Evolutionary conservation across 768 basidiomycete species (phyloP), one percentile per base, ranked within the genome.

Genomic region (Psilocybe subaeruginosa): DNA sequence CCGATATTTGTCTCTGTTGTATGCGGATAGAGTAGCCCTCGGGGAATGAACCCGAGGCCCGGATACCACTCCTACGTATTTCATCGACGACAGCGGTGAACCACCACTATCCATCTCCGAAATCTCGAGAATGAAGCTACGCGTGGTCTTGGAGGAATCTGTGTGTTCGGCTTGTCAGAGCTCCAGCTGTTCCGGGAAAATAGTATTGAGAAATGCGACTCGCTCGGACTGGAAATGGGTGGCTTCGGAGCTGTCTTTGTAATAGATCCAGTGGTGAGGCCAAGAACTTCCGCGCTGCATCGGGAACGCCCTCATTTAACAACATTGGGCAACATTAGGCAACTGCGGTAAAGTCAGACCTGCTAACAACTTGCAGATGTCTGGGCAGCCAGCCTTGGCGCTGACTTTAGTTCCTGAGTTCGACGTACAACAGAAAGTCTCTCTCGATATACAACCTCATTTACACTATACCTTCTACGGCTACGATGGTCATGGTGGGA

Each of bases 1-100:
- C 49, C 49, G 27, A 51, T 51, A 33, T 51, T 51, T 51, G 49
- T 12, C 49, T 30, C 14, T 51, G 27, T 51, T 51, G 49, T 51
- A 51, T 51, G 49, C 49, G 23, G 49, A 43, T 43, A 43, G 41
- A 43, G 49, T 29, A 14, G 29, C 14, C 49, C 27, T 51, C 49
- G 49, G 49, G 31, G 49, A 16, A 12, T 30, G 5, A 30, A 12
- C 49, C 16, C 49, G 41, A 43, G 41, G 41, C 41, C 41, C 41
- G 41, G 41, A 43, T 11, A n/a, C 41, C 41, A 12, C n/a, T 43
- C 14, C 41, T 43, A 7, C 41, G 41, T 43, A n/a, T 31, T 51
- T 19, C 12, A 51, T 16, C 11, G 29, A 16, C 23, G 27, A 51
- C 49, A 51, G 19, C 49, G 41, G 14, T 43, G 14, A 43, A n/a